A percentile compares a stretch with the other conserved stretches of the same genome.
These are phyloP conservation scores for Coccomyxa sp. DNA, from an alignment of 139 green algal species.

Conservation along the genomic window DNA sequence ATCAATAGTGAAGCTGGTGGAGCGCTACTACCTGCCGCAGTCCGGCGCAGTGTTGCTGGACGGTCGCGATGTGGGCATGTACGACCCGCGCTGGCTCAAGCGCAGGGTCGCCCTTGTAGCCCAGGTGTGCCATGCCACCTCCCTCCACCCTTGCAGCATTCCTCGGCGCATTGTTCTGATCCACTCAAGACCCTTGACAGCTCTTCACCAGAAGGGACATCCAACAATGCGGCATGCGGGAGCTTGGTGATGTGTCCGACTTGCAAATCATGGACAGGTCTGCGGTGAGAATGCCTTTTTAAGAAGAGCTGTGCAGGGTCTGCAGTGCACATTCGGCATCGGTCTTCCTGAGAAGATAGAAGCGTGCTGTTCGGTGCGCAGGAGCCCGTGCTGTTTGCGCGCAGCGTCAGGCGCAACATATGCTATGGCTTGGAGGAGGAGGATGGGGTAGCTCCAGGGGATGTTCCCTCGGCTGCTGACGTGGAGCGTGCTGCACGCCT, in stretches of 20 bases:
- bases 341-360: too few relatives aligned
- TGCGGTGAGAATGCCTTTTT: too few relatives aligned
- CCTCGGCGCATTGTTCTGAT: neutral
- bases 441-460: conserved; percentile 35
- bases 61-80: conserved; percentile 56
- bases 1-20: conserved; percentile 85
- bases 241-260: too few relatives aligned
- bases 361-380: neutral
- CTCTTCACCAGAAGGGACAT: neutral
- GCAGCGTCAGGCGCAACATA: conserved; percentile 69
- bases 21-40: conserved; percentile 79
- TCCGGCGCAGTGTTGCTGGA: conserved; percentile 62
- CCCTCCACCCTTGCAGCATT: neutral
- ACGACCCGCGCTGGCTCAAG: conserved; percentile 59
- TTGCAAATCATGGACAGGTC: too few relatives aligned
- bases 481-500: conserved; percentile 61
- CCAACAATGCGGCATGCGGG: neutral
- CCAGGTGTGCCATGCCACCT: conserved; percentile 32
- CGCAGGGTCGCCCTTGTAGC: conserved; percentile 52
- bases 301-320: too few relatives aligned
- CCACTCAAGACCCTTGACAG: neutral
- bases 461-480: conserved; percentile 47
- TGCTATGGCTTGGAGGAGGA: conserved; percentile 64
- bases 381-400: conserved; percentile 80
- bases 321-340: too few relatives aligned